Conservation (phyloP, 805 yeast species). For the Sungouiella thailandica region DNA sequence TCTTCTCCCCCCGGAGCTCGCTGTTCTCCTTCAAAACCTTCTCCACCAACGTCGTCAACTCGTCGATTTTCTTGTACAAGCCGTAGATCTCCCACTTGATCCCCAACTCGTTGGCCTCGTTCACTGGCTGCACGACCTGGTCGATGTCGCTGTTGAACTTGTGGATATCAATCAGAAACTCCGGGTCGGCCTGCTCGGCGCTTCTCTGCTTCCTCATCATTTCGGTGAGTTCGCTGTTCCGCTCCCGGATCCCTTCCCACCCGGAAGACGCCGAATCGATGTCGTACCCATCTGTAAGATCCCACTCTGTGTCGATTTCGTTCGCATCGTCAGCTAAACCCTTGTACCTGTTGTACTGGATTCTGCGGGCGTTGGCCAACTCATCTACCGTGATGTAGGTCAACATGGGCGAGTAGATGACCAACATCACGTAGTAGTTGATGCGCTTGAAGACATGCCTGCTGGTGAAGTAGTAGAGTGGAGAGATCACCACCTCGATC, state of each 20-base stretch:
- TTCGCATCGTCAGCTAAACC: constrained; percentile 74
- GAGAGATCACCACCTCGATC: constrained; percentile 47
- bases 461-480: constrained; percentile 30
- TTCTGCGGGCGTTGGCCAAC: constrained; percentile 60
- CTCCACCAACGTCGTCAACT: constrained; percentile 37
- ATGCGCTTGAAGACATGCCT: constrained; percentile 32
- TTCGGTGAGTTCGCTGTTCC: constrained; percentile 33
- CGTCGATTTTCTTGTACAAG: constrained; percentile 48
- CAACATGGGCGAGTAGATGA: constrained; percentile 66
- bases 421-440: constrained; percentile 54
- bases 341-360: constrained; percentile 62
- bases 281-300: constrained; percentile 67
- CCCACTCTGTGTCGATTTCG: constrained; percentile 77
- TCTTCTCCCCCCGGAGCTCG: constrained; percentile 18
- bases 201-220: constrained; percentile 46
- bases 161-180: constrained; percentile 47
- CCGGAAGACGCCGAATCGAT: constrained; percentile 25
- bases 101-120: constrained; percentile 48
- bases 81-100: constrained; percentile 62
- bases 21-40: constrained; percentile 32
- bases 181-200: constrained; percentile 68
- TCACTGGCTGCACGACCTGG: constrained; percentile 53
- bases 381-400: constrained; percentile 59
- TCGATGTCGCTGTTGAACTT: constrained; percentile 51
- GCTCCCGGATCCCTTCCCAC: constrained; percentile 35